These are phyloP conservation scores for Oxyria digyna DNA, from an alignment of 148 eudicot genomes.

Conservation along the genomic window DNA sequence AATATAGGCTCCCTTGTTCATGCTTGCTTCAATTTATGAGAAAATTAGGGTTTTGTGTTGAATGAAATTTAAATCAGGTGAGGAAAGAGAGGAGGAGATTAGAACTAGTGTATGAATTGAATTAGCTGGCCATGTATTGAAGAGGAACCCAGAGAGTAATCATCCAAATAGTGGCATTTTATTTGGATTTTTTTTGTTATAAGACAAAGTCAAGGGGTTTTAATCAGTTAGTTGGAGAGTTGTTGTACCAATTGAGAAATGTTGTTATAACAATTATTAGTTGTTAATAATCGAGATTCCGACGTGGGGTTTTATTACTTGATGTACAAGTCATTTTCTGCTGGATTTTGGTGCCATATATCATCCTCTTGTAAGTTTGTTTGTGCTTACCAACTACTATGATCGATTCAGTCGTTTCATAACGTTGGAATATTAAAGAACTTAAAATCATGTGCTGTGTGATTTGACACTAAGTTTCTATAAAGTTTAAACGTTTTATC, in stretches of 20 bases:
- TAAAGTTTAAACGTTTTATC: too few relatives aligned
- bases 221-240: slow-evolving; percentile 17
- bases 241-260: slow-evolving; percentile 16
- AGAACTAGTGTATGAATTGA: slow-evolving; percentile 4
- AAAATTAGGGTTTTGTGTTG: background rate
- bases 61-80: background rate
- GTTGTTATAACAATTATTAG: background rate
- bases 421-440: background rate
- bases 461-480: too few relatives aligned
- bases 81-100: slow-evolving; percentile 6
- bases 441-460: too few relatives aligned
- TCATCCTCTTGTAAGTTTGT: background rate
- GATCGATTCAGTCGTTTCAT: background rate
- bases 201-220: slow-evolving; percentile 3
- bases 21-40: background rate
- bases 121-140: slow-evolving; percentile 21
- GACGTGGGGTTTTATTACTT: background rate
- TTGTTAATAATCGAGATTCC: background rate
- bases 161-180: slow-evolving; percentile 4
- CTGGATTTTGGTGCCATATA: background rate
- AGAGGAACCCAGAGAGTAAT: background rate
- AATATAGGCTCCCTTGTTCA: slow-evolving; percentile 7
- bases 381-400: slow-evolving; percentile 4
- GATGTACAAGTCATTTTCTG: slow-evolving; percentile 3
- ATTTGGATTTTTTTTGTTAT: background rate